These are phyloP conservation scores for Sporothrix brasiliensis DNA, from an alignment of 2,329 filamentous ascomycete species.

Conservation along the genomic window DNA sequence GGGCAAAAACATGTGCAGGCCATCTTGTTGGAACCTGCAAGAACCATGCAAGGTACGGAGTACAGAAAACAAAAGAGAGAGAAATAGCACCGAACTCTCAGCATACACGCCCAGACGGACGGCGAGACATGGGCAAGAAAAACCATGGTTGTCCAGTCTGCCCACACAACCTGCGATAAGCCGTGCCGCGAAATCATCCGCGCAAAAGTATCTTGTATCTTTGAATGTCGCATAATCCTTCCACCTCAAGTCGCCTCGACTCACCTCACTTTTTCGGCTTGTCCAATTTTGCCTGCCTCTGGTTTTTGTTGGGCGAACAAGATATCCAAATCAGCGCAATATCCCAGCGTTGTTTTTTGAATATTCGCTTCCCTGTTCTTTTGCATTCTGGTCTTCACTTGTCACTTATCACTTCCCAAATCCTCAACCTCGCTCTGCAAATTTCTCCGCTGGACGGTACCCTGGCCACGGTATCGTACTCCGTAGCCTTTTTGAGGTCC, in stretches of 20 bases:
- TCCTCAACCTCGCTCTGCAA: neutral
- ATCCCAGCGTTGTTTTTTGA: neutral
- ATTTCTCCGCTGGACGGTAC: neutral
- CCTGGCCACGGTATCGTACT: neutral
- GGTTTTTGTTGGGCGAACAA: neutral
- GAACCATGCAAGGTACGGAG: constrained; percentile 34
- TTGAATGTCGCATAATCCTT: neutral
- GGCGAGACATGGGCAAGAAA: neutral
- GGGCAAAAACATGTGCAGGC: constrained; percentile 12
- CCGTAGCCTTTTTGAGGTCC: neutral
- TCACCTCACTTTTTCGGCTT: neutral
- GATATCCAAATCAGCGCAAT: neutral
- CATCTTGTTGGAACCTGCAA: constrained; percentile 26
- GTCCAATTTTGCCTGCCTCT: neutral
- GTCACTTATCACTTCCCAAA: constrained; percentile 15
- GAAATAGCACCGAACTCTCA: constrained; percentile 4
- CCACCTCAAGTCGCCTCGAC: neutral
- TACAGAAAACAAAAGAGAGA: constrained; percentile 21
- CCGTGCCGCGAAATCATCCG: constrained; percentile 13
- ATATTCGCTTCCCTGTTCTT: neutral
- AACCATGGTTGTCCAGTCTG: constrained; percentile 17
- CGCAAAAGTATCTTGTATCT: constrained; percentile 9
- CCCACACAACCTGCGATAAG: neutral
- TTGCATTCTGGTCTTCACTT: neutral
- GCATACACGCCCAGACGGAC: neutral